Conservation (phyloP, 805 yeast genomes). For the Lachancea kluyveri region DNA sequence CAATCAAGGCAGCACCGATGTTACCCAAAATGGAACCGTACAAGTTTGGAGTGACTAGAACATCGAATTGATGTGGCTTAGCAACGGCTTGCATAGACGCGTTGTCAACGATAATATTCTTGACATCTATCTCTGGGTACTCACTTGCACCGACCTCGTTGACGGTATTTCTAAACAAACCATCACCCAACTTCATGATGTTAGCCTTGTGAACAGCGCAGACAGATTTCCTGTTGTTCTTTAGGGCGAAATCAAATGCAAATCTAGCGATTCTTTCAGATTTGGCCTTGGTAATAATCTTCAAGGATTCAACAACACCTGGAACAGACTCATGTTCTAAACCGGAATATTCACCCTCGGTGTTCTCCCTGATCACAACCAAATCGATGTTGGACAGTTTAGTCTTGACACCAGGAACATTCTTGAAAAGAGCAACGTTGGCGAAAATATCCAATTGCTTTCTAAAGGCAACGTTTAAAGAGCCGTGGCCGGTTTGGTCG, state of each 20-base stretch:
- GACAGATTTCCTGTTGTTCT: slow-evolving; percentile 85
- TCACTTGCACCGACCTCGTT: slow-evolving; percentile 79
- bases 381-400: slow-evolving; percentile 85
- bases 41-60: slow-evolving; percentile 94
- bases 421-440: slow-evolving; percentile 87
- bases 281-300: slow-evolving; percentile 89
- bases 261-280: slow-evolving; percentile 97
- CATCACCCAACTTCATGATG: slow-evolving; percentile 98
- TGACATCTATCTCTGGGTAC: slow-evolving; percentile 75
- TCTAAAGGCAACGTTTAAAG: slow-evolving; percentile 93
- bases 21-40: slow-evolving; percentile 96
- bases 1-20: slow-evolving; percentile 94
- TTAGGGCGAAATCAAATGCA: slow-evolving; percentile 91
- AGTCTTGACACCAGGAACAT: slow-evolving; percentile 89
- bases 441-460: slow-evolving; percentile 95
- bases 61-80: slow-evolving; percentile 96
- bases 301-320: slow-evolving; percentile 95
- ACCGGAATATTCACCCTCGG: slow-evolving; percentile 98
- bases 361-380: slow-evolving; percentile 95
- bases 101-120: slow-evolving; percentile 95
- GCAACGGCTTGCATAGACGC: slow-evolving; percentile 99
- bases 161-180: slow-evolving; percentile 91
- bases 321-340: slow-evolving; percentile 96
- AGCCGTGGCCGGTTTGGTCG: slow-evolving; percentile 66
- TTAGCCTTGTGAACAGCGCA: slow-evolving; percentile 99